Evolutionary conservation across 2,329 filamentous ascomycete genomes (phyloP), one percentile per base, ranked within the genome.

Genomic region (Aspergillus japonicus): DNA sequence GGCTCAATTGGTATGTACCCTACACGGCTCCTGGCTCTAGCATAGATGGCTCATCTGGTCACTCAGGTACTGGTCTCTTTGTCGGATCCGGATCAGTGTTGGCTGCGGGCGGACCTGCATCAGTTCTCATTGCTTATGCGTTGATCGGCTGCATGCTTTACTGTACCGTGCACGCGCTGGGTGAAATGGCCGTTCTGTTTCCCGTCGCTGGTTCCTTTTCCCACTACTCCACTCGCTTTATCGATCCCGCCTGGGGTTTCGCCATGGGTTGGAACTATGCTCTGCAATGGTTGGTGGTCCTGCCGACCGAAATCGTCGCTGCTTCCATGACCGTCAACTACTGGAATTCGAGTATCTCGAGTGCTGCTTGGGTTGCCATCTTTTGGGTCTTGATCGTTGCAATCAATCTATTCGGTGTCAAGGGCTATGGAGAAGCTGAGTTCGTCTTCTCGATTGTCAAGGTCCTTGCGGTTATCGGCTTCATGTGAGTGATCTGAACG

Each of bases 191-290:
- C 16, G 92, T 97, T 19, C 79, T 92, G 12, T 97, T 94, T 68
- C 94, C 94, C 3, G 89, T 97, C 24, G 90, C 93, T 23, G 94
- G 94, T 58, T 96, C 92, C 3, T 98, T 97, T 73, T 91, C 92
- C 0, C 88, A 92, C 7, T 97, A 93, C 78, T 95, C 93, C 19
- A 96, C 92, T 31, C 87, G 94, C 19, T 97, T 98, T 70, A 77
- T 98, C 19, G 92, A 97, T 71, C 94, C 93, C 1, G 93, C 93
- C 0, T 96, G 92, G 92, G 92, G 92, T 0, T 96, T 96, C 71
- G 91, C 92, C 50, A 96, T 96, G 90, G 92, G 92, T 16, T 96
- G 92, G 92, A 96, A 96, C 70, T 96, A 96, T 74, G 91, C 90
- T 4, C 75, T 96, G 66, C 90, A 96, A 77, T 96, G 93, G 93